Evolutionary conservation across 495 filamentous ascomycete species (phyloP).

Genomic region (Penicillium desertorum): DNA sequence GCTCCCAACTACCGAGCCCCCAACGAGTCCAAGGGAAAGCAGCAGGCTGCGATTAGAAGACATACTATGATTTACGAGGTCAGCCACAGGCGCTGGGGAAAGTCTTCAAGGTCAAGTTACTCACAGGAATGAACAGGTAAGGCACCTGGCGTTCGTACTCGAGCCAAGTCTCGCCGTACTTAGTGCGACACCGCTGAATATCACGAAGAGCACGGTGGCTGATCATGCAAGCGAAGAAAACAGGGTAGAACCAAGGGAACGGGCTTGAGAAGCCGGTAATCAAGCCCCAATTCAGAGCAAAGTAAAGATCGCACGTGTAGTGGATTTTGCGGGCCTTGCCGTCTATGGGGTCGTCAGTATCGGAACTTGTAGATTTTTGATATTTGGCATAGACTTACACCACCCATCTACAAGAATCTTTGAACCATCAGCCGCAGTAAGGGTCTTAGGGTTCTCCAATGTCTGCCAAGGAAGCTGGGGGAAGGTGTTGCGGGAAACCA

Average conservation of each 20-base stretch:
- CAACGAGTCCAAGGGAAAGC: background rate
- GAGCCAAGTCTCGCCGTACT: constrained; percentile 90
- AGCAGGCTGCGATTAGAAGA: constrained; percentile 30
- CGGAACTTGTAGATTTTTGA: background rate
- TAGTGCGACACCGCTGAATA: constrained; percentile 76
- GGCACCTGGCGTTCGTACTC: constrained; percentile 88
- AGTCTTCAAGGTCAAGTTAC: constrained; percentile 33
- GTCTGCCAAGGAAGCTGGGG: constrained; percentile 92
- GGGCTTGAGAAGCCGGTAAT: constrained; percentile 72
- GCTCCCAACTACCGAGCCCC: background rate
- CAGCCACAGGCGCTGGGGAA: background rate
- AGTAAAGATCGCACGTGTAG: constrained; percentile 88
- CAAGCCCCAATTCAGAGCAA: constrained; percentile 63
- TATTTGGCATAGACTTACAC: constrained; percentile 54
- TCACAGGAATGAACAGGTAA: constrained; percentile 94
- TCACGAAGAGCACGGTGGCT: constrained; percentile 82
- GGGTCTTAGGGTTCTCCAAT: constrained; percentile 81
- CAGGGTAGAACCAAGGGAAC: constrained; percentile 96
- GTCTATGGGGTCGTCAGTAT: constrained; percentile 39
- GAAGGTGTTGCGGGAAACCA: constrained; percentile 75
- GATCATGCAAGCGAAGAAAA: constrained; percentile 93
- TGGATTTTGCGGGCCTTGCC: constrained; percentile 91
- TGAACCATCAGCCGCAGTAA: constrained; percentile 74
- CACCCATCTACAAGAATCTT: constrained; percentile 86
- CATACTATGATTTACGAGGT: constrained; percentile 25